Conservation (phyloP, 2,329 filamentous ascomycete genomes). For the Clarireedia paspali region DNA sequence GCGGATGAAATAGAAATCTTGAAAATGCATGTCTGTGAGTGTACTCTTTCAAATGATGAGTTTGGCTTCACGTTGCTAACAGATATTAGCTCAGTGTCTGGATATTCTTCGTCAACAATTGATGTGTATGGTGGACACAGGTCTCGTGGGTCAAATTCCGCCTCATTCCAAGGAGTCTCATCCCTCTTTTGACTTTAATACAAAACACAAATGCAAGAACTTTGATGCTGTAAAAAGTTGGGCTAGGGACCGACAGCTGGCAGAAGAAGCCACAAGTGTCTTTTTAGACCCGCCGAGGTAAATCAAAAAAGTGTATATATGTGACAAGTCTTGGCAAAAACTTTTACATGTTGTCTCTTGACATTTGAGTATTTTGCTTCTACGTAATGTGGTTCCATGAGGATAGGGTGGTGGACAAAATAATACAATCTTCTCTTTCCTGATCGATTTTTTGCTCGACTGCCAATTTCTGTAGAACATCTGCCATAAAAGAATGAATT, state of each 20-base stretch:
- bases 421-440: no score
- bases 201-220: constrained; percentile 43
- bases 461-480: no score
- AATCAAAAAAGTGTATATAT: constrained; percentile 13
- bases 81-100: constrained; percentile 39
- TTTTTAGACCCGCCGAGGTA: constrained; percentile 21
- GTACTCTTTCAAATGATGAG: background rate
- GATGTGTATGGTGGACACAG: constrained; percentile 46
- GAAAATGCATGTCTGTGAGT: constrained; percentile 34
- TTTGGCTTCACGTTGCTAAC: background rate
- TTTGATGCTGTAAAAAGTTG: constrained; percentile 43
- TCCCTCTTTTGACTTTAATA: constrained; percentile 46
- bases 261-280: constrained; percentile 17
- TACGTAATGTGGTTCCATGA: no score
- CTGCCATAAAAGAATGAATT: no score
- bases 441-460: no score
- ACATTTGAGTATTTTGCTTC: no score
- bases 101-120: constrained; percentile 47
- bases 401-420: no score
- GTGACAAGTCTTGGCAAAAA: no score
- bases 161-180: constrained; percentile 33
- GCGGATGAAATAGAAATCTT: constrained; percentile 40
- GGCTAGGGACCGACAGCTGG: constrained; percentile 40
- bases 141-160: constrained; percentile 47
- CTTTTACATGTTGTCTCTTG: no score